Evolutionary conservation across 1,284 basidiomycete genomes (phyloP), one percentile per base, ranked within the genome.

Genomic region (Peniophora sp.): DNA sequence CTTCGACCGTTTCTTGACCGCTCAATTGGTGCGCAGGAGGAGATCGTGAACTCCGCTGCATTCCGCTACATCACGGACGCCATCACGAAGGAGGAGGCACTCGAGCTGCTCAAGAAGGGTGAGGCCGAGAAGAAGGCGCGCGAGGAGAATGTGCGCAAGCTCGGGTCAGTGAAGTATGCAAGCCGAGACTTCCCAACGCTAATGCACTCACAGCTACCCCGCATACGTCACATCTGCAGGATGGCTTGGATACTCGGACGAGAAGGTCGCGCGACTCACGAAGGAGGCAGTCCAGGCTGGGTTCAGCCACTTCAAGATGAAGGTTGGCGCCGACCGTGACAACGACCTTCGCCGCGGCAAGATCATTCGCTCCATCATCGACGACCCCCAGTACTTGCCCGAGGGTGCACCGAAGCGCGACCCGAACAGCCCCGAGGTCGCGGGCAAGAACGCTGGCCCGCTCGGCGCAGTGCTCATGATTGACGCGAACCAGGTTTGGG

Each of bases 281-380:
- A 85, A 85, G 61, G 89, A 91, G 63, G 90, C 93, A 25, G 76
- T 98, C 50, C 69, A 77, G 23, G 82, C 81, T 48, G 94, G 94
- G 25, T 96, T 96, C 79, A 92, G 91, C 72, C 91, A 94, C 70
- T 95, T 96, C 79, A 95, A 95, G 74, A 93, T 96, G 85, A 97
- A 97, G 73, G 93, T 98, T 55, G 95, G 95, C 51, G 85, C 88
- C 35, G 78, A 89, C 67, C 74, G 80, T 50, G 79, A 81, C 38
- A 85, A 88, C 63, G 95, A 97, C 69, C 73, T 95, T 49, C 85
- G 92, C 48, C 83, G 95, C 55, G 91, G 92, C 41, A 79, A 78
- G 58, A 77, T 97, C 60, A 94, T 97, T 61, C 83, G 95, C 53
- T 89, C 85, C 49, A 92, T 97, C 69, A 96, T 98, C 65, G 95